These are phyloP conservation scores for Populus davidiana DNA, from an alignment of 345 rosid species.

Conservation along the genomic window DNA sequence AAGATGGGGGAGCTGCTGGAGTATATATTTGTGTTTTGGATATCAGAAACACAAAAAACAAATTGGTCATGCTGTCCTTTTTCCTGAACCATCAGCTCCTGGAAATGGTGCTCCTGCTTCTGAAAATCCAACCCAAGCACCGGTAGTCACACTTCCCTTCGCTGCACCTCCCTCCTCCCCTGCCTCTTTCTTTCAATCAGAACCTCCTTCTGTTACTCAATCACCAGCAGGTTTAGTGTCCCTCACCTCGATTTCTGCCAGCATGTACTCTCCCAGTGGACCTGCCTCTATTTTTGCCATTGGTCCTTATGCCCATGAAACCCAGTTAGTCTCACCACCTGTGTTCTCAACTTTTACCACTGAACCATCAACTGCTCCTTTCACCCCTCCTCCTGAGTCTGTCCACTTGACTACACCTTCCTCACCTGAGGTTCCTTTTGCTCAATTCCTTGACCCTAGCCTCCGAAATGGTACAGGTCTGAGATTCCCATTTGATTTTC, in stretches of 20 bases:
- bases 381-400: slow-evolving; percentile 87
- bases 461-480: slow-evolving; percentile 30
- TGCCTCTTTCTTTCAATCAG: slow-evolving; percentile 89
- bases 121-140: slow-evolving; percentile 37
- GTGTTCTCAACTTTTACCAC: slow-evolving; percentile 86
- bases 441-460: slow-evolving; percentile 62
- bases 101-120: slow-evolving; percentile 32
- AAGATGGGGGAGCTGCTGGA: slow-evolving; percentile 75
- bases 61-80: slow-evolving; percentile 63
- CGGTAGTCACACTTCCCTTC: slow-evolving; percentile 52
- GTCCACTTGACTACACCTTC: slow-evolving; percentile 86
- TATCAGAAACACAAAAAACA: slow-evolving; percentile 51
- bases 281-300: slow-evolving; percentile 85
- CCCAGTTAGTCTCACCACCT: slow-evolving; percentile 93
- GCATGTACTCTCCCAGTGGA: slow-evolving; percentile 60
- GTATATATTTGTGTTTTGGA: slow-evolving; percentile 73
- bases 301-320: slow-evolving; percentile 92
- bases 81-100: slow-evolving; percentile 49
- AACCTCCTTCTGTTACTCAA: slow-evolving; percentile 77
- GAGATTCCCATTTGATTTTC: slow-evolving; percentile 65
- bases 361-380: slow-evolving; percentile 97
- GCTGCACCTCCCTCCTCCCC: slow-evolving; percentile 97
- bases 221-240: slow-evolving; percentile 76
- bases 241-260: slow-evolving; percentile 55
- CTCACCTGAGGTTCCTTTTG: slow-evolving; percentile 96